Base-by-base conservation (phyloP, 1,284 basidiomycete genomes). In the Ustilago esculenta region DNA sequence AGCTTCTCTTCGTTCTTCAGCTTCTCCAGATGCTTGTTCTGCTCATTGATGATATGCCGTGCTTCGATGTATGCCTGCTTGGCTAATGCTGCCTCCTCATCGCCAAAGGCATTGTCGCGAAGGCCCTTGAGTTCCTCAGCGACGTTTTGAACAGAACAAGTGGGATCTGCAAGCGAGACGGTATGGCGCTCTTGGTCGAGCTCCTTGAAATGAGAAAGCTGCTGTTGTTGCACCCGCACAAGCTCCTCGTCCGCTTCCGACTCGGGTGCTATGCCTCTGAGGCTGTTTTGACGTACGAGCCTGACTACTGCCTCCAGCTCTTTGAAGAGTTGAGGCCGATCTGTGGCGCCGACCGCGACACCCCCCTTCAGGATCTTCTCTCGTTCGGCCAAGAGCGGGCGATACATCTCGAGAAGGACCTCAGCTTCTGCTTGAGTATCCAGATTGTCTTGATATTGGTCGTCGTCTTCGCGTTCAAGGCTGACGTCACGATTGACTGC, bases 341-440 rank as follows among this genome's bases (percentile, higher is more conserved):
- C 65, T 5, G 67, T 73, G 0, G 79, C 48, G 11, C 75, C 77
- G 29, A 77, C 51, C 6, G 75, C 67, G 9, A 73, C 67, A 11
- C 27, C 47, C 11, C 74, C 73, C 10, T 73, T 75, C 14, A 81
- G 36, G 9, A 81, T 70, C 41, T 66, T 63, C 17, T 81, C 76
- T 10, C 79, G 68, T 41, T 78, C 76, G 2, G 73, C 66, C 6
- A 80, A 33, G 30, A 81, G 52, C 9, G 71, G 72, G 1, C 74
- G 67, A 44, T 80, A 80, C 77, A 80, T 80, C 40, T 80, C 77
- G 12, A 79, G 60, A 15, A 80, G 44, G 20, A 68, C 72, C 48
- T 81, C 79, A 0, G 75, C 78, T 47, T 80, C 76, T 30, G 66
- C 71, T 43, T 81, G 79, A 6, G 75, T 73, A 32, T 81, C 79